A percentile compares a stretch with the other conserved stretches of the same genome.
Conservation (phyloP, 2,329 filamentous ascomycete species). For the Chaetoscypha palmicola region DNA sequence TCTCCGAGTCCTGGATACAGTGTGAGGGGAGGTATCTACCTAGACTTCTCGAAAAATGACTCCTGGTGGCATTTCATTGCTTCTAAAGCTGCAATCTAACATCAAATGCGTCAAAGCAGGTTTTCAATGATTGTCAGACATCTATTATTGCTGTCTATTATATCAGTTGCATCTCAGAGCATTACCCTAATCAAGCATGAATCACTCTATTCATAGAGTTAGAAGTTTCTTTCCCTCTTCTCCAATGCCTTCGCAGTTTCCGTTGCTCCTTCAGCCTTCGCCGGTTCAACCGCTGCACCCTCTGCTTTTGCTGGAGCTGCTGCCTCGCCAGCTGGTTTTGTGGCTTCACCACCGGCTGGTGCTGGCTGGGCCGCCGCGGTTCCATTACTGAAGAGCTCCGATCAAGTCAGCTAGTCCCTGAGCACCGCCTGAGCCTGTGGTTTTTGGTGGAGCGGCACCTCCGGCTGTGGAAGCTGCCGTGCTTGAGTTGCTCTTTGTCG, state of each 20-base stretch:
- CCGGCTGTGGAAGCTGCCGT: not conserved
- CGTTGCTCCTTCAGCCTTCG: not conserved
- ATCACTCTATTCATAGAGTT: not conserved
- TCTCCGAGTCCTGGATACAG: too few species aligned
- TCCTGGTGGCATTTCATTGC: too few species aligned
- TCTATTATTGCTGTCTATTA: too few species aligned
- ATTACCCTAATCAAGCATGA: not conserved
- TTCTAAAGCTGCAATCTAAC: too few species aligned
- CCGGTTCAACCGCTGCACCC: not conserved
- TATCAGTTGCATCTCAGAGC: not conserved
- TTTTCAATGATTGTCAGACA: too few species aligned
- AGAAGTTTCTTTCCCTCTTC: not conserved
- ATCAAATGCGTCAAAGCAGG: too few species aligned
- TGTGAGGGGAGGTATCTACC: too few species aligned
- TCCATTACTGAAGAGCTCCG: conserved; percentile 2
- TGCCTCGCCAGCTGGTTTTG: not conserved
- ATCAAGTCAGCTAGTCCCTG: conserved; percentile 8
- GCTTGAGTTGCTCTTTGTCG: not conserved
- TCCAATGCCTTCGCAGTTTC: not conserved
- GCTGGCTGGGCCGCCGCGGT: not conserved
- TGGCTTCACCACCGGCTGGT: not conserved
- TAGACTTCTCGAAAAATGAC: too few species aligned
- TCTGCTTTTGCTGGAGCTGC: not conserved
- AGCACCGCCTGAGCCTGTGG: not conserved
- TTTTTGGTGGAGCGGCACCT: not conserved